phyloP scores from a whole-genome alignment of 306 rosid species.

The Erythrophleum fordii region DNA sequence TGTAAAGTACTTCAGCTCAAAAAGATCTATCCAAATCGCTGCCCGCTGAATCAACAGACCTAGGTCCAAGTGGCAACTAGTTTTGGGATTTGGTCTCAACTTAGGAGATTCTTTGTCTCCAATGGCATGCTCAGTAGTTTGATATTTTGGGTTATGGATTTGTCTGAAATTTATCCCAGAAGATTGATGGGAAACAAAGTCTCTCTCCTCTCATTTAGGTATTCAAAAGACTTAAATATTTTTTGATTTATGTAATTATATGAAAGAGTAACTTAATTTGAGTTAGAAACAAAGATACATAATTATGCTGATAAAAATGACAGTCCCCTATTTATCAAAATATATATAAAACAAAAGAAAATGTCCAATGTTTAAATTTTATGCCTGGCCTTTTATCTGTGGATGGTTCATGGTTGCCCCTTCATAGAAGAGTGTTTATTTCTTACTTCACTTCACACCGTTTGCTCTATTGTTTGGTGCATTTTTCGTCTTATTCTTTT shows the following conservation, averaged over 20 bases:
- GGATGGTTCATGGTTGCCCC: neutral
- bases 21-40: constrained; percentile 1
- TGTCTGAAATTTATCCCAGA: neutral
- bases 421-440: constrained; percentile 13
- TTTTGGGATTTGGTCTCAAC: constrained; percentile 23
- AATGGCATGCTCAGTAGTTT: neutral
- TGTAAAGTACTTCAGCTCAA: constrained; percentile 11
- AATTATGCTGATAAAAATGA: constrained; percentile 12
- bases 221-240: neutral
- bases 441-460: no score
- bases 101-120: neutral
- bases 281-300: constrained; percentile 9
- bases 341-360: neutral
- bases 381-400: neutral
- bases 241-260: constrained; percentile 8
- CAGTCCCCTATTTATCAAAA: neutral
- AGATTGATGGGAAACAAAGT: constrained; percentile 7
- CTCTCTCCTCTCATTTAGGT: constrained; percentile 7
- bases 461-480: constrained; percentile 24
- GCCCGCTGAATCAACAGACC: neutral
- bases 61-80: neutral
- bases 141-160: constrained; percentile 20
- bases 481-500: neutral
- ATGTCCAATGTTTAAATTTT: neutral
- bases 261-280: neutral